Evolutionary conservation across 176 grass and related monocot genomes (phyloP), one percentile per base, ranked within the genome.

Genomic region (Leersia perrieri): DNA sequence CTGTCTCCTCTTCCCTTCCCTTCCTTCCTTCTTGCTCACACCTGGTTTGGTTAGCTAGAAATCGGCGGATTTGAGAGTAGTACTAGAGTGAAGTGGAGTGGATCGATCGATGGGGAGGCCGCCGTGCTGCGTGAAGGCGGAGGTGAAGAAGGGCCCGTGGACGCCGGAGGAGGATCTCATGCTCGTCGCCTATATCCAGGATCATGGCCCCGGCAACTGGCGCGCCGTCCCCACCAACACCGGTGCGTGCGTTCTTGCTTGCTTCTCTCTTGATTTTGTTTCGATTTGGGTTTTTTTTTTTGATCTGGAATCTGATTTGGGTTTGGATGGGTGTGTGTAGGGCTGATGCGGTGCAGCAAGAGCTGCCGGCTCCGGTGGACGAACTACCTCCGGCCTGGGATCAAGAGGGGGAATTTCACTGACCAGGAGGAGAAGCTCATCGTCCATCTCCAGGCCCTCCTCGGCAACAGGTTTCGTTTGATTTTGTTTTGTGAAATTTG

Each of bases 351-450:
- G 32, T 94, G 92, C 69, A 90, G 92, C 73, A 94, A 94, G 89
- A 94, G 92, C 70, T 94, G 92, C 81, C 84, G 92, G 34, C 92
- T 94, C n/a, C 84, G 92, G 42, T 94, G 92, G 92, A 94, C 92
- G 9, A 94, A 94, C 82, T 92, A 94, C 63, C 84, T 94, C 31
- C 57, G 92, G 65, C 92, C 92, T 0, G 92, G 88, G 25, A 90
- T 90, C 76, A 90, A 74, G 71, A 62, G 88, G 25, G 88, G 88
- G 9, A 87, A 85, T 79, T 90, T 90, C 88, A 83, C 34, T 4
- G 67, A 83, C 29, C 79, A 87, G 23, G 88, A 90, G 65, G 88
- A 90, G 73, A 87, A 79, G 71, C 88, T 90, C 73, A 90, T 90
- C 66, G 29, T 90, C 71, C 88, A 90, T 66, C 88, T 90, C 84